Evolutionary conservation across 257 asterid species (phyloP).

Genomic region (Solanum arcanum): DNA sequence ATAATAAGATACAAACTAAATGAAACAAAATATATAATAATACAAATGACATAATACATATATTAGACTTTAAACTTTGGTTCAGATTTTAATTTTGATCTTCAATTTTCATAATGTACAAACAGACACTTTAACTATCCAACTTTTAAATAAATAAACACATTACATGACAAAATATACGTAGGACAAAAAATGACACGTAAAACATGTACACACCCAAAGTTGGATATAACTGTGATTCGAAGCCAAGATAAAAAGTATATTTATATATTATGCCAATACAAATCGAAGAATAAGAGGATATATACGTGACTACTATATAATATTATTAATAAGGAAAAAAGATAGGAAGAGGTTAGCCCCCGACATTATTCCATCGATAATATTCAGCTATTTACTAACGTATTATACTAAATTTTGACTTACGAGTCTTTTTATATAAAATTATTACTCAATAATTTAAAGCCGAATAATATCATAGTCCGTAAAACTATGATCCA

Average conservation of each 20-base stretch:
- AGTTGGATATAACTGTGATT: accelerated
- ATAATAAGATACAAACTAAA: neutral
- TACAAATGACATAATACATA: neutral
- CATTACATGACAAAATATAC: too few relatives aligned
- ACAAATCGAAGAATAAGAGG: neutral
- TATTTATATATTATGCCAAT: too few relatives aligned
- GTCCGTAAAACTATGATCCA: neutral
- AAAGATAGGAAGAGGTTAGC: neutral
- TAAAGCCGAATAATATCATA: neutral
- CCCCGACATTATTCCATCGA: neutral
- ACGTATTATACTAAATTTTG: accelerated
- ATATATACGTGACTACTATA: neutral
- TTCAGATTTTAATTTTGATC: too few relatives aligned
- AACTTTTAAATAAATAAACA: too few relatives aligned
- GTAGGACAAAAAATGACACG: too few relatives aligned
- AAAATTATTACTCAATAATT: neutral
- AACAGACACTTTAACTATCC: too few relatives aligned
- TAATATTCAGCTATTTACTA: neutral
- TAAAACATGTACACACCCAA: too few relatives aligned
- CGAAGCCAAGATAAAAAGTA: accelerated
- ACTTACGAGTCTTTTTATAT: neutral
- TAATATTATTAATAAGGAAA: neutral
- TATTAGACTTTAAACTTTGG: accelerated
- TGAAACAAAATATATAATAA: too few relatives aligned
- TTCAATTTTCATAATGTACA: too few relatives aligned